phyloP scores from a whole-genome alignment of 2,329 filamentous ascomycete genomes.

The Cladophialophora psammophila region DNA sequence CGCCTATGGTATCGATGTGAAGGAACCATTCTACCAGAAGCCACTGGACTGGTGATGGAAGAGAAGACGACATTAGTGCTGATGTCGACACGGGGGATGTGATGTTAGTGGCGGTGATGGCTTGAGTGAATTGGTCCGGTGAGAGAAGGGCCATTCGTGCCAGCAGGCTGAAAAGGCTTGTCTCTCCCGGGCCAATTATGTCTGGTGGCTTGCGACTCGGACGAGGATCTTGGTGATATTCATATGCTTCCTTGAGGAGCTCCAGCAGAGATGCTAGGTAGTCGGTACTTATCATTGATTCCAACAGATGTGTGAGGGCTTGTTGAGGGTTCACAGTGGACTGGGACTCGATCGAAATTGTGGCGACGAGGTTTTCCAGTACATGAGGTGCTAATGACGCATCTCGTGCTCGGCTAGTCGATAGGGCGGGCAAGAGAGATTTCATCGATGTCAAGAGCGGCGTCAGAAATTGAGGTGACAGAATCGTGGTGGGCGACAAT shows the following conservation, averaged over 20 bases:
- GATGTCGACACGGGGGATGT: slow-evolving; percentile 33
- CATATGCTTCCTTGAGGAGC: slow-evolving; percentile 71
- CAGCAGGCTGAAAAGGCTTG: slow-evolving; percentile 84
- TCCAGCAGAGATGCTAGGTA: slow-evolving; percentile 59
- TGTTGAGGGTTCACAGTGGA: slow-evolving; percentile 47
- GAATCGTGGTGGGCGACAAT: slow-evolving; percentile 62
- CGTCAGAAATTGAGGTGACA: slow-evolving; percentile 51
- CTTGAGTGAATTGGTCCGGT: slow-evolving; percentile 70
- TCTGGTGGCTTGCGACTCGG: slow-evolving; percentile 74
- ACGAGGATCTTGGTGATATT: slow-evolving; percentile 81
- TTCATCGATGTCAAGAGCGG: slow-evolving; percentile 49
- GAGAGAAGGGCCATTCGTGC: slow-evolving; percentile 78
- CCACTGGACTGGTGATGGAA: slow-evolving; percentile 45
- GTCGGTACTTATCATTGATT: slow-evolving; percentile 52
- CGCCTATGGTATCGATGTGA: slow-evolving; percentile 58
- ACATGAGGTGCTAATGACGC: slow-evolving; percentile 48
- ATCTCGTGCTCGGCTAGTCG: slow-evolving; percentile 42
- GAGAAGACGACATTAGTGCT: slow-evolving; percentile 35
- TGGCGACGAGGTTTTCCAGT: slow-evolving; percentile 50
- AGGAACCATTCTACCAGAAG: slow-evolving; percentile 57
- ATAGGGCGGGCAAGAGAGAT: slow-evolving; percentile 36
- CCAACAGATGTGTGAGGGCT: slow-evolving; percentile 60
- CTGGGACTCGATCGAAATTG: slow-evolving; percentile 32
- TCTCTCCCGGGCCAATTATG: slow-evolving; percentile 77
- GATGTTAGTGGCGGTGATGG: slow-evolving; percentile 49